A percentile compares a stretch with the other conserved stretches of the same genome.
phyloP scores from a whole-genome alignment of 768 basidiomycete species.

The Aureoboletus auriporus region DNA sequence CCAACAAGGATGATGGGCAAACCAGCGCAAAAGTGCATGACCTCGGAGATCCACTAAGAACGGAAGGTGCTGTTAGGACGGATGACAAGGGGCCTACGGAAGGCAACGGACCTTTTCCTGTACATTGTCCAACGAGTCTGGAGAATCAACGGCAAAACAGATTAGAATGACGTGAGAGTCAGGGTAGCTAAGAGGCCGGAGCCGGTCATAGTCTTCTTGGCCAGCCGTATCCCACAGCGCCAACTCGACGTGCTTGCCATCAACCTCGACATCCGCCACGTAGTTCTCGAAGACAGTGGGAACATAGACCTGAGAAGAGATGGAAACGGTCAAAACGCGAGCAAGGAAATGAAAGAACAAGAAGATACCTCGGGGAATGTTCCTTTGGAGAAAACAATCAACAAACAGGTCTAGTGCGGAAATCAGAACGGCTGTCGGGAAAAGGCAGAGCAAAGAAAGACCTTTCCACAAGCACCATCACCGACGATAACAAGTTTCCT shows the following conservation, averaged over 20 bases:
- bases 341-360: not conserved
- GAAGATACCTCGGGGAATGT: constrained; percentile 84
- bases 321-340: not conserved
- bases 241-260: constrained; percentile 97
- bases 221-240: constrained; percentile 99
- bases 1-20: constrained; percentile 97
- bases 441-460: constrained; percentile 23
- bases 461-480: constrained; percentile 97
- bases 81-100: constrained; percentile 2
- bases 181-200: constrained; percentile 95
- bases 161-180: constrained; percentile 99
- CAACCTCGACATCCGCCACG: constrained; percentile 97
- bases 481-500: constrained; percentile 99
- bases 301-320: constrained; percentile 77
- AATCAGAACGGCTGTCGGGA: constrained; percentile 16
- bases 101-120: constrained; percentile 86
- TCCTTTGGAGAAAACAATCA: constrained; percentile 96
- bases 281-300: constrained; percentile 99
- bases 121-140: constrained; percentile 98
- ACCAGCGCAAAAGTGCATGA: constrained; percentile 94
- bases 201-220: constrained; percentile 98
- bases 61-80: constrained; percentile 4
- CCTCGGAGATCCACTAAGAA: constrained; percentile 94
- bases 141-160: constrained; percentile 97
- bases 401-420: constrained; percentile 70